These are phyloP conservation scores for Cytospora mali DNA, from an alignment of 2,329 filamentous ascomycete species.

Conservation along the genomic window DNA sequence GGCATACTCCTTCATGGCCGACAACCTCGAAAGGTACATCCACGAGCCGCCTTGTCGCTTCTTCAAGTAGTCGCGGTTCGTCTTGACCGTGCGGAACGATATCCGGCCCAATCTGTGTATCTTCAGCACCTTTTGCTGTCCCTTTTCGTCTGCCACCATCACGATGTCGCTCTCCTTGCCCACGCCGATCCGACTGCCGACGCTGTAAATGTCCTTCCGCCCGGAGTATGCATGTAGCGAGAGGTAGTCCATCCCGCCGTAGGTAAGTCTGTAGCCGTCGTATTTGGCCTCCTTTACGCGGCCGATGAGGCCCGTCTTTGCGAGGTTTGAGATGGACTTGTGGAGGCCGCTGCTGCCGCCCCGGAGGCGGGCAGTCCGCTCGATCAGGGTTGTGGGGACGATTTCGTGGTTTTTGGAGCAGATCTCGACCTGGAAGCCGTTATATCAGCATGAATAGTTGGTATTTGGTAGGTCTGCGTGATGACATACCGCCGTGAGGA, in stretches of 20 bases:
- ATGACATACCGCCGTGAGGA: constrained; percentile 79
- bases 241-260: constrained; percentile 97
- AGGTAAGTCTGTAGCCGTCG: constrained; percentile 94
- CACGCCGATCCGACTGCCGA: constrained; percentile 92
- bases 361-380: constrained; percentile 78
- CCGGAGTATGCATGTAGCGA: constrained; percentile 87
- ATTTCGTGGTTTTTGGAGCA: constrained; percentile 97
- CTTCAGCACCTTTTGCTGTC: constrained; percentile 82
- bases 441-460: constrained; percentile 36
- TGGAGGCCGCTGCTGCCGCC: constrained; percentile 79
- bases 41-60: constrained; percentile 75
- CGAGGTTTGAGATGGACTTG: constrained; percentile 84
- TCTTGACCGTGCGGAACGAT: constrained; percentile 94
- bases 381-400: constrained; percentile 87
- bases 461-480: constrained; percentile 25
- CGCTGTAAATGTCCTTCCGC: constrained; percentile 80
- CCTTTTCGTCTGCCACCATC: constrained; percentile 80
- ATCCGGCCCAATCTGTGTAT: constrained; percentile 95
- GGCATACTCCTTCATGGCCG: constrained; percentile 90
- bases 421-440: constrained; percentile 73
- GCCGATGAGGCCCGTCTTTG: constrained; percentile 89
- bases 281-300: constrained; percentile 95
- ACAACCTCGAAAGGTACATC: constrained; percentile 96
- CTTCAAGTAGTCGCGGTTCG: constrained; percentile 92
- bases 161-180: constrained; percentile 98